Evolutionary conservation across 768 basidiomycete genomes (phyloP).

Genomic region (Hygrophorus russula): DNA sequence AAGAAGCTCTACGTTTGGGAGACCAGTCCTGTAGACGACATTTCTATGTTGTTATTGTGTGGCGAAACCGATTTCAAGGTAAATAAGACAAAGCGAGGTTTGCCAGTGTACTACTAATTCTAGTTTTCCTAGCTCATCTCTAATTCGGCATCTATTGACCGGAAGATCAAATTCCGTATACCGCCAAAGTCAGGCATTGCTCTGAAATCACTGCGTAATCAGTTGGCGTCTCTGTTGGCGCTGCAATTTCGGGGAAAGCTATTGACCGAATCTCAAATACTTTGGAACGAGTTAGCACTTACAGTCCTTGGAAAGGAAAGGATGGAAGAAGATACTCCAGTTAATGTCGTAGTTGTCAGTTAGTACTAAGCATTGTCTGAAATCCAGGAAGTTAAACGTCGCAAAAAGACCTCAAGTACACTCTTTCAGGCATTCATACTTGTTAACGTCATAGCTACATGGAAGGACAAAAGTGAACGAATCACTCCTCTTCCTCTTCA

Average conservation of each 20-base stretch:
- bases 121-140: slow-evolving; percentile 47
- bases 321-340: slow-evolving; percentile 16
- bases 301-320: slow-evolving; percentile 44
- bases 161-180: slow-evolving; percentile 68
- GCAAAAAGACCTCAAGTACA: too few species aligned
- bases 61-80: slow-evolving; percentile 88
- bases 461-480: not conserved
- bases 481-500: slow-evolving; percentile 23
- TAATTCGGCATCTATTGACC: slow-evolving; percentile 65
- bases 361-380: not conserved
- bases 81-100: not conserved
- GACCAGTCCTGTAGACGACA: slow-evolving; percentile 78
- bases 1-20: slow-evolving; percentile 93
- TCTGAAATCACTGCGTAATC: slow-evolving; percentile 65
- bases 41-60: slow-evolving; percentile 72
- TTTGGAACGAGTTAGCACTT: slow-evolving; percentile 69
- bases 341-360: not conserved
- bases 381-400: too few species aligned
- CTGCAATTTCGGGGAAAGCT: slow-evolving; percentile 55
- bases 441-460: too few species aligned
- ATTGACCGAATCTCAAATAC: slow-evolving; percentile 43
- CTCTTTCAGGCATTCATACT: too few species aligned
- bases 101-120: not conserved
- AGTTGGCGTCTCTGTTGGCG: slow-evolving; percentile 48
- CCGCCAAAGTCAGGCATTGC: slow-evolving; percentile 67